Evolutionary conservation across 208 protist species (phyloP), one percentile per base, ranked within the genome.

Genomic region (Crithidia fasciculata): DNA sequence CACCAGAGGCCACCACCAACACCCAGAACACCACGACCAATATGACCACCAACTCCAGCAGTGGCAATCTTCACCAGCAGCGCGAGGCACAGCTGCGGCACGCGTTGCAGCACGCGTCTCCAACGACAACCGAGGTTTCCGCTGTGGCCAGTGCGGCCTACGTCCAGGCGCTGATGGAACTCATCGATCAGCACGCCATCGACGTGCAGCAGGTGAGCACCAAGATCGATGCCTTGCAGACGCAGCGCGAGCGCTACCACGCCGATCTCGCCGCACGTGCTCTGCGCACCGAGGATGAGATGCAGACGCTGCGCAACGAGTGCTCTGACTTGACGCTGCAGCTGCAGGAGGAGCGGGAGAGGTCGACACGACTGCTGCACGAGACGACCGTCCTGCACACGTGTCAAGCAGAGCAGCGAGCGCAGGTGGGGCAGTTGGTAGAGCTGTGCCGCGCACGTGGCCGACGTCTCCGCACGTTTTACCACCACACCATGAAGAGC

Each of bases 321-420:
- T 54, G 83, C 6, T 70, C 85, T 5, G 75, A 84, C 41, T 70
- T 68, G 12, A 74, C 76, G 2, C 64, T 90, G 44, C 74, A 85
- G 67, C 72, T 93, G n/a, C 88, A 91, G 70, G 86, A 93, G 68
- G 84, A 89, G 61, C 83, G 81, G 5, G 90, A 93, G 81, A 71
- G 82, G 52, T 66, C 74, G 6, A 82, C 68, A n/a, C 85, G 89
- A 2, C 78, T 94, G 15, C 74, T 90, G 50, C 74, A 94, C 65
- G 89, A 94, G 71, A 91, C 80, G 61, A 82, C 83, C 0, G 85
- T 88, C 0, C 76, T 91, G 36, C 67, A 84, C 78, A 73, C 83
- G 19, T 80, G 88, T 43, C 74, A 73, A 54, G 74, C 80, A 10
- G 80, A 80, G 60, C 75, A 80, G 61, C 72, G 67, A 43, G 82